phyloP scores from a whole-genome alignment of 1,284 basidiomycete species.

The Cryptococcus sp. region DNA sequence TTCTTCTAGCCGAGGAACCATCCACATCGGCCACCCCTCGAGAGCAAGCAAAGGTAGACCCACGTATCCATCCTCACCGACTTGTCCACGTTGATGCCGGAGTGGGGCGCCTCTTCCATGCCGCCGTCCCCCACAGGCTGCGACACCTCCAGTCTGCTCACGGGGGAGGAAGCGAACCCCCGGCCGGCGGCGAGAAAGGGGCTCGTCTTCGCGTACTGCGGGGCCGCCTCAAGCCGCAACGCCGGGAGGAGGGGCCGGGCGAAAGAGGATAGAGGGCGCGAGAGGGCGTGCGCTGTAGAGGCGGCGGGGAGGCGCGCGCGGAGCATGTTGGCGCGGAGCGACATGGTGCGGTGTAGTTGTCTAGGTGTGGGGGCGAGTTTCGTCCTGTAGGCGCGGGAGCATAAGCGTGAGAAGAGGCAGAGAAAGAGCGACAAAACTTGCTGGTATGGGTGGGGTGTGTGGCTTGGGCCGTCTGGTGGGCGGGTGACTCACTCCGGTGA shows the following conservation, averaged over 20 bases:
- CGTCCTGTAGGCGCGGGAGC: too few relatives aligned
- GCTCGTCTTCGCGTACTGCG: neutral
- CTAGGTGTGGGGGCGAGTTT: neutral
- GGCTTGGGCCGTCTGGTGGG: too few relatives aligned
- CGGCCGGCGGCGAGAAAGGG: neutral
- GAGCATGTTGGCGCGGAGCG: slow-evolving; percentile 24
- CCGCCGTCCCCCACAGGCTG: slow-evolving; percentile 34
- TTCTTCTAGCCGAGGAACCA: too few relatives aligned
- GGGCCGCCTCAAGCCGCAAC: slow-evolving; percentile 1
- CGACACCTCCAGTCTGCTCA: slow-evolving; percentile 19
- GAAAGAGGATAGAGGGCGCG: slow-evolving; percentile 11
- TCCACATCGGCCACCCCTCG: neutral
- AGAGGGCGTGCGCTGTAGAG: neutral
- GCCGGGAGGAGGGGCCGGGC: slow-evolving; percentile 7
- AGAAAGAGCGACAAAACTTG: too few relatives aligned
- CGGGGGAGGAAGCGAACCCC: slow-evolving; percentile 11
- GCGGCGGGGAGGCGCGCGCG: slow-evolving; percentile 12
- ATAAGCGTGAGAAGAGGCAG: too few relatives aligned
- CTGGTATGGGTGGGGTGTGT: too few relatives aligned
- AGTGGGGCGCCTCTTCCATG: slow-evolving; percentile 35
- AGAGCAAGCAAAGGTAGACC: slow-evolving; percentile 19
- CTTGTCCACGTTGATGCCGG: slow-evolving; percentile 45
- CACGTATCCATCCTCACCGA: slow-evolving; percentile 43
- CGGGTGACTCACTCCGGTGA: too few relatives aligned
- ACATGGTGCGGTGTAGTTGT: slow-evolving; percentile 22